These are phyloP conservation scores for Pulicaria dysenterica DNA, from an alignment of 129 eudicot species.

Conservation along the genomic window DNA sequence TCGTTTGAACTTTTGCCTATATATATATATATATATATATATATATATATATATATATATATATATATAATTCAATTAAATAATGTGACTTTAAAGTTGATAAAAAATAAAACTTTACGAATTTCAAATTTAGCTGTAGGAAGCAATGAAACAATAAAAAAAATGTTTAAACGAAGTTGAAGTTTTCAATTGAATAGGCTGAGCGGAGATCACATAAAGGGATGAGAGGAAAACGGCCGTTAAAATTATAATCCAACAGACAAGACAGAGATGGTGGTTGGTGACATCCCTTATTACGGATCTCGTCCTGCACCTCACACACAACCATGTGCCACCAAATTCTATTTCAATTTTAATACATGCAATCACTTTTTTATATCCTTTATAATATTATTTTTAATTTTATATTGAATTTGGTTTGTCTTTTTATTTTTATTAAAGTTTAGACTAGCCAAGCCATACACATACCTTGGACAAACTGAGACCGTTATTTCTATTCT, in stretches of 20 bases:
- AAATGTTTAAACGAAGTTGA: constrained; percentile 13
- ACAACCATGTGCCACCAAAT: constrained; percentile 28
- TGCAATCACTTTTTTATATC: no score
- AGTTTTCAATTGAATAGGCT: neutral
- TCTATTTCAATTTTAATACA: constrained; percentile 1
- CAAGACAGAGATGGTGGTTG: constrained; percentile 29
- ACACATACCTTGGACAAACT: no score
- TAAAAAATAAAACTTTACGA: neutral
- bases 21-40: no score
- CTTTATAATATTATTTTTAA: no score
- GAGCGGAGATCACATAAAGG: constrained; percentile 8
- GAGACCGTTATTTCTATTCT: no score
- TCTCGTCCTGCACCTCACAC: constrained; percentile 30
- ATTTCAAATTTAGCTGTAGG: neutral
- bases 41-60: no score
- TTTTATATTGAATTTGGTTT: no score
- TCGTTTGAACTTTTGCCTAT: no score
- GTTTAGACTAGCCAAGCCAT: no score
- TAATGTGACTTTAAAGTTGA: no score
- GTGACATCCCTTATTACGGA: constrained; percentile 40
- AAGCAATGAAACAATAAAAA: neutral
- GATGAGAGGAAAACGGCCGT: neutral
- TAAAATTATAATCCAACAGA: constrained; percentile 24
- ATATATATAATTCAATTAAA: no score
- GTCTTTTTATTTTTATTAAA: no score